These are phyloP conservation scores for Senna siamea DNA, from an alignment of 306 rosid species.

Conservation along the genomic window DNA sequence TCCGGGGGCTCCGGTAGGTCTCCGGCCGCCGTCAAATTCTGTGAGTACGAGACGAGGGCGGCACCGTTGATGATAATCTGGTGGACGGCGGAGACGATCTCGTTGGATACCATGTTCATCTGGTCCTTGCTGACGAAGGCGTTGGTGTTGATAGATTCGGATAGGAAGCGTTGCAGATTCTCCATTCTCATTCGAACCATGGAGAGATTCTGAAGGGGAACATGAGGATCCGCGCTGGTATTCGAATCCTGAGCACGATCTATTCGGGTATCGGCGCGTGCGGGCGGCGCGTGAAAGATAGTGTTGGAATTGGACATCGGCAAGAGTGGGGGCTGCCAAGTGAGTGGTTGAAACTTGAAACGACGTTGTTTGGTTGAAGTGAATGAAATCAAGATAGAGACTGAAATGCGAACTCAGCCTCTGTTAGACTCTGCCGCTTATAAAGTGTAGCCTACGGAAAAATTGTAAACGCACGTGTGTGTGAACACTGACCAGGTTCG, in stretches of 20 bases:
- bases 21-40: conserved; percentile 5
- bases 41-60: conserved; percentile 56
- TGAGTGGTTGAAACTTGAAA: too few relatives aligned
- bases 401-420: too few relatives aligned
- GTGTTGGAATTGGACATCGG: conserved; percentile 39
- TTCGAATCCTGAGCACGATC: neutral
- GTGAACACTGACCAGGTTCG: neutral
- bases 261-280: conserved; percentile 14
- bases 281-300: neutral
- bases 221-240: conserved; percentile 38
- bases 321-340: neutral
- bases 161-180: conserved; percentile 59
- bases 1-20: conserved; percentile 2
- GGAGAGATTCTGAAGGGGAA: conserved; percentile 66
- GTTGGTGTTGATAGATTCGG: conserved; percentile 53
- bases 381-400: too few relatives aligned
- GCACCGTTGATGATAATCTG: conserved; percentile 60
- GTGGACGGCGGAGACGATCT: conserved; percentile 62
- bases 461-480: neutral
- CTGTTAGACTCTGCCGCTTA: neutral
- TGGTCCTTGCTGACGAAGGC: conserved; percentile 48
- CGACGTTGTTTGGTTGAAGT: too few relatives aligned
- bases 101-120: conserved; percentile 58
- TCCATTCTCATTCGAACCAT: conserved; percentile 55
- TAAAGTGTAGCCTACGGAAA: neutral